Base-by-base conservation (phyloP, 2,329 filamentous ascomycete genomes). In the Alternaria infectoria region DNA sequence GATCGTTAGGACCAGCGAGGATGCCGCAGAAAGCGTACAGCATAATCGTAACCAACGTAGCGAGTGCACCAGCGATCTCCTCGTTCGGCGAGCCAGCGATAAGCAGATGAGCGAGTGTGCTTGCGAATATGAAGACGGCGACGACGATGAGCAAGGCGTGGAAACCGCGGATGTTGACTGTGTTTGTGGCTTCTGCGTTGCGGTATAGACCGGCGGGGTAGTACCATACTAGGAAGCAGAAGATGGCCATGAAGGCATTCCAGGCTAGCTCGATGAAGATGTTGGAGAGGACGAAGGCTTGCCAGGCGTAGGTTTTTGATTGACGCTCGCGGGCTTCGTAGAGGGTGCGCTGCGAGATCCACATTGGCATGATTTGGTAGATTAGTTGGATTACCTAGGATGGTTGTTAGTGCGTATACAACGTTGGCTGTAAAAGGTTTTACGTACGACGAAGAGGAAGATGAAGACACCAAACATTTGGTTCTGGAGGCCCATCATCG, bases 231-330 rank as follows among this genome's bases (percentile, higher is more conserved):
- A 71, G 79, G 79, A 70, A 84, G 80, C 68, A 89, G 63, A 82
- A 81, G 3, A 86, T 76, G 5, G 61, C 82, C 74, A 86, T 84
- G 30, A 84, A 88, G 70, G 83, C 73, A 79, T 84, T 46, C 87
- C 84, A 3, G 74, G 78, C 56, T 79, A 93, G 84, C 74, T 93
- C 91, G 49, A 91, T 89, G 2, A 90, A 57, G 59, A 93, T 87
- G 73, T 92, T 91, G 70, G 89, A 86, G 4, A 90, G 80, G 71
- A 93, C 85, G 78, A 93, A 93, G 1, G 86, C 89, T 70, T 88
- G 85, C 91, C 91, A 93, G 0, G 88, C 91, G 80, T 93, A 93
- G 0, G 88, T 85, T 72, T 92, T 92, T 74, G 86, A 88, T 0
- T 89, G 86, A 1, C 86, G 81, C 69, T 89, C 87, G 50, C 86